phyloP scores from a whole-genome alignment of 2,329 filamentous ascomycete genomes.

The Ophiostoma angusticollis region DNA sequence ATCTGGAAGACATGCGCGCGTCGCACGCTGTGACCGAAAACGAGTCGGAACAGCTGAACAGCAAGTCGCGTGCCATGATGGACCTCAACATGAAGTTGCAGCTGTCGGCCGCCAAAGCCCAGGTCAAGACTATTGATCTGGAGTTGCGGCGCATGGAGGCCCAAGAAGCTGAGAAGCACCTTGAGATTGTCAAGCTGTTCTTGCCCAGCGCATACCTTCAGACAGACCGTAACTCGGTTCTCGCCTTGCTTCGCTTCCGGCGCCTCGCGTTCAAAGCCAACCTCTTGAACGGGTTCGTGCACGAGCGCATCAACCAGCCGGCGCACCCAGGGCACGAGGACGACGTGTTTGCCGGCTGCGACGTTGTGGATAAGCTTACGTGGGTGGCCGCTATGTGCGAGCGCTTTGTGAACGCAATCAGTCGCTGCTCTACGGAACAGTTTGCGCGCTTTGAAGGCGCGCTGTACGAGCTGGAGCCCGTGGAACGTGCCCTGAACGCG shows the following conservation, averaged over 20 bases:
- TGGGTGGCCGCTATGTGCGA: slow-evolving; percentile 76
- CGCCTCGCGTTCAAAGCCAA: slow-evolving; percentile 79
- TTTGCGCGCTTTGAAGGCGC: slow-evolving; percentile 71
- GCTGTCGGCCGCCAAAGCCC: slow-evolving; percentile 77
- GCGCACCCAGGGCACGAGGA: slow-evolving; percentile 58
- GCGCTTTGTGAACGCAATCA: slow-evolving; percentile 70
- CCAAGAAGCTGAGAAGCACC: slow-evolving; percentile 75
- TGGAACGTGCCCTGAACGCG: slow-evolving; percentile 75
- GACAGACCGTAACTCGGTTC: slow-evolving; percentile 70
- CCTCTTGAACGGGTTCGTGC: slow-evolving; percentile 64
- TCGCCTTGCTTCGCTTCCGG: slow-evolving; percentile 78
- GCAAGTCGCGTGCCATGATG: slow-evolving; percentile 85
- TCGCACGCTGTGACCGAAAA: slow-evolving; percentile 86
- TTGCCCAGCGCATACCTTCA: slow-evolving; percentile 67
- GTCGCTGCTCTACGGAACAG: slow-evolving; percentile 60
- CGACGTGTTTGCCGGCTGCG: slow-evolving; percentile 66
- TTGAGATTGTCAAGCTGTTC: slow-evolving; percentile 81
- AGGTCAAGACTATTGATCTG: slow-evolving; percentile 86
- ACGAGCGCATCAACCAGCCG: slow-evolving; percentile 56
- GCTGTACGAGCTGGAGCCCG: slow-evolving; percentile 76
- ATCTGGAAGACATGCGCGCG: slow-evolving; percentile 83
- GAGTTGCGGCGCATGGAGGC: slow-evolving; percentile 79
- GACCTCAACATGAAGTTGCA: slow-evolving; percentile 93
- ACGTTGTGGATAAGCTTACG: slow-evolving; percentile 71
- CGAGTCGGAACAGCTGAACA: slow-evolving; percentile 81